Evolutionary conservation across 2,329 filamentous ascomycete genomes (phyloP).

Genomic region (Cladophialophora bantiana): DNA sequence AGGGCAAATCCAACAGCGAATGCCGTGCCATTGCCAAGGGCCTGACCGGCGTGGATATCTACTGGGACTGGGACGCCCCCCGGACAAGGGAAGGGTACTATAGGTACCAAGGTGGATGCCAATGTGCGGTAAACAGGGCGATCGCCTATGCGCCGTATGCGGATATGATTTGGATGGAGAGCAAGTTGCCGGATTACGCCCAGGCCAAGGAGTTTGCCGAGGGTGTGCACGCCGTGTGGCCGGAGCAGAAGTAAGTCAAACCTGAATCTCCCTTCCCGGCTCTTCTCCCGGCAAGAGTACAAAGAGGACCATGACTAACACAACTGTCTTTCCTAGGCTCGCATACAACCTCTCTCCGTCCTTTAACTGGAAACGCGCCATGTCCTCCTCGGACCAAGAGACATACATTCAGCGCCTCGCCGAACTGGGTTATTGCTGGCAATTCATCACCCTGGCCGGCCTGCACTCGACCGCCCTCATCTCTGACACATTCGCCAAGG

Average conservation of each 20-base stretch:
- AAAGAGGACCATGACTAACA: conserved; percentile 15
- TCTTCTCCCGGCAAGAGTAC: neutral
- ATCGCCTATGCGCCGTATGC: conserved; percentile 91
- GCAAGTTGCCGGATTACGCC: conserved; percentile 87
- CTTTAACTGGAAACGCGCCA: conserved; percentile 99
- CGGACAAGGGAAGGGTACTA: conserved; percentile 95
- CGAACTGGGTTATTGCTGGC: conserved; percentile 94
- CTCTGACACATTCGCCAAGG: conserved; percentile 83
- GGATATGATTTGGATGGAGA: conserved; percentile 99
- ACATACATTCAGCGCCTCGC: conserved; percentile 95
- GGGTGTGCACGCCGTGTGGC: conserved; percentile 92
- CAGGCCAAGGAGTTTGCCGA: conserved; percentile 94
- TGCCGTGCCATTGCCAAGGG: conserved; percentile 78
- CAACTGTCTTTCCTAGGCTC: conserved; percentile 64
- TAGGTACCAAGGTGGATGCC: conserved; percentile 86
- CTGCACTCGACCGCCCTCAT: conserved; percentile 95
- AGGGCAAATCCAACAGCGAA: conserved; percentile 87
- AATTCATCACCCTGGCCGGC: conserved; percentile 99
- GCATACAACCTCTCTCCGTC: conserved; percentile 98
- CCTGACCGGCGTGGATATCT: conserved; percentile 79
- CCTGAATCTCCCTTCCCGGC: neutral
- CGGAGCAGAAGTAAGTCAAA: conserved; percentile 84
- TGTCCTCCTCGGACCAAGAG: conserved; percentile 89
- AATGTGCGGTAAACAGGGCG: conserved; percentile 88
- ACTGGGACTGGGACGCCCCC: conserved; percentile 95